These are phyloP conservation scores for Neoconidiobolus thromboides DNA, from an alignment of 371 early-diverging fungal species.

Conservation along the genomic window DNA sequence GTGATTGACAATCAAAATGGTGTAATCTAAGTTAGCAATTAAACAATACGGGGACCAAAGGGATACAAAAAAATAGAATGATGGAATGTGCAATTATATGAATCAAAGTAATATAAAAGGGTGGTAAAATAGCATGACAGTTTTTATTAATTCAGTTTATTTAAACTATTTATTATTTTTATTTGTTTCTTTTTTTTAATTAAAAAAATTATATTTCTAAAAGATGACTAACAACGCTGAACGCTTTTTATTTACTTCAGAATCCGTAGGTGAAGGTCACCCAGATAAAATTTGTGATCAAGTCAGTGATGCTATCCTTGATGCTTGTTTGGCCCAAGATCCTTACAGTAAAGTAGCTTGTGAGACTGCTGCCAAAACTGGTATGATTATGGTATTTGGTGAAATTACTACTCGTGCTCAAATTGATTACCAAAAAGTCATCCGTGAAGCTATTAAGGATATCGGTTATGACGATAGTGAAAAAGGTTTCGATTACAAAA, in stretches of 20 bases:
- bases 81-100: too few species aligned
- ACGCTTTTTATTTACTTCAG: conserved; percentile 96
- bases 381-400: conserved; percentile 99
- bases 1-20: too few species aligned
- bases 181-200: too few species aligned
- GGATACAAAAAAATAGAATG: too few species aligned
- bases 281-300: conserved; percentile 99
- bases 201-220: background rate
- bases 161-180: too few species aligned
- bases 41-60: too few species aligned
- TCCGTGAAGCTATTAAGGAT: conserved; percentile 90
- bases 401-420: conserved; percentile 97
- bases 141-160: too few species aligned
- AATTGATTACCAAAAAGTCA: conserved; percentile 95
- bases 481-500: conserved; percentile 99
- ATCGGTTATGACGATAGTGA: conserved; percentile 95
- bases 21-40: too few species aligned
- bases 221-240: conserved; percentile 6
- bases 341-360: conserved; percentile 97
- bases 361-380: conserved; percentile 98
- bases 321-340: conserved; percentile 93
- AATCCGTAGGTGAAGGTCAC: conserved; percentile 99
- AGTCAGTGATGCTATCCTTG: conserved; percentile 95
- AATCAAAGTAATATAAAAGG: too few species aligned
- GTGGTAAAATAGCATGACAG: too few species aligned